Evolutionary conservation across 768 basidiomycete species (phyloP).

Genomic region (Cyclocybe aegerita): DNA sequence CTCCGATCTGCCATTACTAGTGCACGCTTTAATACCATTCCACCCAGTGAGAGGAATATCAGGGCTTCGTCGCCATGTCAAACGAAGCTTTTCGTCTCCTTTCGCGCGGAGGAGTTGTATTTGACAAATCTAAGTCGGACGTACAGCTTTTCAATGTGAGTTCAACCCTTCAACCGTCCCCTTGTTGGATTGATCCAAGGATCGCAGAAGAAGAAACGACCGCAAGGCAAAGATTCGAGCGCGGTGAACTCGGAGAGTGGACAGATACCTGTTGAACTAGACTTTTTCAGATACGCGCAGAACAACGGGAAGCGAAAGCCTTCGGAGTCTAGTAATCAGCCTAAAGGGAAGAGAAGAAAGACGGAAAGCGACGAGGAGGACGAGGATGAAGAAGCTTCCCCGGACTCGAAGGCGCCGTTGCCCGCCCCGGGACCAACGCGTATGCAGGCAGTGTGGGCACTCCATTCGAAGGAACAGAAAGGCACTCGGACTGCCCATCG

Average conservation of each 20-base stretch:
- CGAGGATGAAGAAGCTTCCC: conserved; percentile 16
- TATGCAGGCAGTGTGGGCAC: too few relatives aligned
- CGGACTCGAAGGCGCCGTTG: too few relatives aligned
- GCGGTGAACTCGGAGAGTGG: conserved; percentile 23
- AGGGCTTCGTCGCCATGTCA: conserved; percentile 13
- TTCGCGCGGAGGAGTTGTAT: conserved; percentile 80
- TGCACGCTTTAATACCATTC: neutral
- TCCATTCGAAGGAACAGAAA: neutral
- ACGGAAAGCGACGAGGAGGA: conserved; percentile 25
- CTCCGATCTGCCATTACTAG: too few relatives aligned
- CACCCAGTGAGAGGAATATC: neutral
- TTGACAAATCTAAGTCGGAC: conserved; percentile 82
- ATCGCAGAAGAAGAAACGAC: conserved; percentile 8
- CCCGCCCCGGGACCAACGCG: too few relatives aligned
- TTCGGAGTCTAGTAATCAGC: conserved; percentile 14
- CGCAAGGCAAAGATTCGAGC: neutral
- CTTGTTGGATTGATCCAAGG: neutral
- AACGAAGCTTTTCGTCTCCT: conserved; percentile 84
- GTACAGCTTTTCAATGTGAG: conserved; percentile 68
- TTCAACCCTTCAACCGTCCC: neutral
- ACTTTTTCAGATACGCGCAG: conserved; percentile 90
- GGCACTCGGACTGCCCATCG: conserved; percentile 39
- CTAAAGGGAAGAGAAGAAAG: conserved; percentile 34
- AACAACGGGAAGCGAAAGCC: conserved; percentile 52
- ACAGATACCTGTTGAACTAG: conserved; percentile 73